Base-by-base conservation (phyloP, 1,284 basidiomycete species). In the Peniophora sp. region DNA sequence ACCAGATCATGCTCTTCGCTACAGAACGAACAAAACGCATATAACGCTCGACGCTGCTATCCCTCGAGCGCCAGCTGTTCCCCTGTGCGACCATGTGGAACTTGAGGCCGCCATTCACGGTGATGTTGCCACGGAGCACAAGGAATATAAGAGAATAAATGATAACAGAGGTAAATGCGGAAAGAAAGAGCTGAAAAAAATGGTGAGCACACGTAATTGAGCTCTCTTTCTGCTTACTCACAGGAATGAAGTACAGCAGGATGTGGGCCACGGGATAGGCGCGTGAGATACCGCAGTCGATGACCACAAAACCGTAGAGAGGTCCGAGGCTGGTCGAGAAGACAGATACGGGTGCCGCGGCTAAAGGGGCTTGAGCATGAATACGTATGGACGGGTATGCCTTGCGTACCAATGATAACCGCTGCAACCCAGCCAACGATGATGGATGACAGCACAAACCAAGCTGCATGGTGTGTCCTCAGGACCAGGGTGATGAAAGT, bases 1-100 rank as follows among this genome's bases (percentile, higher is more conserved):
- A 83, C 85, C 83, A 88, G 44, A 87, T 66, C 79, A 87, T 81
- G 55, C 76, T 81, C 52, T 72, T 71, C 24, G 81, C 74, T 49
- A 88, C 72, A 19, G 73, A 70, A 36, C 69, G 69, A 24, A 87
- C 70, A 59, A 86, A 85, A 20, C 68, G 72, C 52, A 77, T 73
- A 59, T 85, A 85, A 50, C 75, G 70, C 50, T 74, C 72, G 3
- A 61, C 59, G 38, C 56, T 55, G 56, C 65, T 53, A 63, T 58
- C 51, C 25, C 65, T 61, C 34, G 61, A 64, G 35, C 63, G 68
- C 71, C 73, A 74, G 24, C 22, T 22, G 50, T 76, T 68, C 47
- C 71, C 68, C 38, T 74, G 64, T 24, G 72, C 72, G 55, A 74
- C 68, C 44, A 79, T 55, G 36, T 67, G 73, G 25, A 83, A 55